Base-by-base conservation (phyloP, 306 rosid species). In the Vicia villosa region DNA sequence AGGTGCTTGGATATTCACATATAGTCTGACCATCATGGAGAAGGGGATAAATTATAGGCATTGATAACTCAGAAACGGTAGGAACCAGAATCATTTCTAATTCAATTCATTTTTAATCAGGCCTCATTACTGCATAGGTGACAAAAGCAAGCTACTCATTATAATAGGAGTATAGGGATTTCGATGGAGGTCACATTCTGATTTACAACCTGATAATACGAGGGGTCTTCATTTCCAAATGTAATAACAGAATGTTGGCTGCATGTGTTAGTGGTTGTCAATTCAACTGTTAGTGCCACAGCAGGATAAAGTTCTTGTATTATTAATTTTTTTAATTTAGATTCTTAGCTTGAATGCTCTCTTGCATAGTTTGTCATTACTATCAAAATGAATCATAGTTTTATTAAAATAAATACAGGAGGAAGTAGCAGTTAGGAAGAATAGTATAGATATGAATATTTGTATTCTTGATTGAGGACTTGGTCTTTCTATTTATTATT, bases 1-100 rank as follows among this genome's bases (percentile, higher is more conserved):
- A 38, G 66, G 52, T 70, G 16, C 67, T 63, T 62, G 66, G 54
- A 77, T 16, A 51, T 52, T 63, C 61, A 26, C 67, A 41, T 51
- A 34, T 13, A 16, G 24, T 64, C 20, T 24, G 32, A 16, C 21
- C 46, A 59, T 69, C 56, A 41, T 28, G 66, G 45, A 58, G 67
- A 58, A 58, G 13, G 46, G 46, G 68, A 8, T 47, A 10, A 37
- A 52, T 59, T 52, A 68, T 24, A 11, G 10, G 10, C 24, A 38
- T 42, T 10, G 10, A 55, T 37, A 54, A 12, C 52, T 32, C 8
- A 9, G 40, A 38, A 40, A 22, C 42, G n/a, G 30, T 3, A 16
- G 1, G 41, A 38, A 59, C 37, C n/a, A 28, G 11, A 30, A 72
- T 42, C 19, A 58, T 71, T 16, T 37, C 56, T 21, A 24, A 70